Evolutionary conservation across 495 filamentous ascomycete genomes (phyloP).

Genomic region (Filosporella fistucella): DNA sequence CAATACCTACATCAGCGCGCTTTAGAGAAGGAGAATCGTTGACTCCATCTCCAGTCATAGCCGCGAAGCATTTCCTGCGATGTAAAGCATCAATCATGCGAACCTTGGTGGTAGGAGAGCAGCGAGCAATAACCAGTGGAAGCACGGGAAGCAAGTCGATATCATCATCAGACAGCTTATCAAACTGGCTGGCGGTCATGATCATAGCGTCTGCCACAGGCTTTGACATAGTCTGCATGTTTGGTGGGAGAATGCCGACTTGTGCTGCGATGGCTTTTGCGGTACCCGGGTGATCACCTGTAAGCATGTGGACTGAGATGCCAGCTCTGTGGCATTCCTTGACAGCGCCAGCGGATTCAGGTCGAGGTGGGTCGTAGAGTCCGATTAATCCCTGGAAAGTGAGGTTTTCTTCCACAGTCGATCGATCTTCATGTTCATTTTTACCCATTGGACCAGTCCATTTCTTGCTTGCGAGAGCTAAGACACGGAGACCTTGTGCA

Average conservation of each 20-base stretch:
- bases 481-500: conserved; percentile 59
- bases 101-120: conserved; percentile 64
- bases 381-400: conserved; percentile 56
- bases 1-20: conserved; percentile 71
- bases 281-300: conserved; percentile 64
- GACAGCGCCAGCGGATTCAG: conserved; percentile 48
- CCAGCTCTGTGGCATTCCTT: conserved; percentile 57
- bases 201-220: conserved; percentile 59
- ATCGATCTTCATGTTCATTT: conserved; percentile 43
- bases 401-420: conserved; percentile 49
- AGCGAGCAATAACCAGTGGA: conserved; percentile 66
- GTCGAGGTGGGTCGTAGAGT: conserved; percentile 52
- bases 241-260: conserved; percentile 61
- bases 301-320: conserved; percentile 75
- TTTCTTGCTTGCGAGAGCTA: conserved; percentile 51
- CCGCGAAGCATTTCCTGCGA: conserved; percentile 57
- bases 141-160: conserved; percentile 58
- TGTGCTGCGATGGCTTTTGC: conserved; percentile 60
- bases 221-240: conserved; percentile 43
- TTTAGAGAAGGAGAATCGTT: conserved; percentile 76
- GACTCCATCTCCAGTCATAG: conserved; percentile 76
- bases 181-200: conserved; percentile 62
- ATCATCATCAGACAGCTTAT: conserved; percentile 52
- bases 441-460: conserved; percentile 29
- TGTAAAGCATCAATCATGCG: conserved; percentile 70